Evolutionary conservation across 2,329 filamentous ascomycete genomes (phyloP).

Genomic region (Trichoderma sp.): DNA sequence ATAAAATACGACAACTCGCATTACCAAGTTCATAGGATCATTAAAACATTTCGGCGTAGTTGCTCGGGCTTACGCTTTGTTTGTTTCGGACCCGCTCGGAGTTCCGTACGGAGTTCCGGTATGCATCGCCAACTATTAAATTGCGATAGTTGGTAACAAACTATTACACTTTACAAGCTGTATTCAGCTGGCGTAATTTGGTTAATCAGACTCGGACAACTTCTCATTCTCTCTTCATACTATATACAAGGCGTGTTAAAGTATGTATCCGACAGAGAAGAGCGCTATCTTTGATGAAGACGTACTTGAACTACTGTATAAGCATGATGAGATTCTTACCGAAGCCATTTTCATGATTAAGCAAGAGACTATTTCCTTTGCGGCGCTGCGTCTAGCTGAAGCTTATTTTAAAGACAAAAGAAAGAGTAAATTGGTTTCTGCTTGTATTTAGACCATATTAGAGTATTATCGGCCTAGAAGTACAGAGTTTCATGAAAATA

Average conservation of each 20-base stretch:
- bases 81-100: slow-evolving; percentile 10
- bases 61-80: neutral
- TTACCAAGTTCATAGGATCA: neutral
- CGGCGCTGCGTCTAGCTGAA: neutral
- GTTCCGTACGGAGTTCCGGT: neutral
- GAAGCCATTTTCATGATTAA: neutral
- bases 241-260: neutral
- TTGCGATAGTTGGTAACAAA: neutral
- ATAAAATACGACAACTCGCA: neutral
- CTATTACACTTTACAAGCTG: neutral
- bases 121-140: neutral
- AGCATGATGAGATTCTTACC: no score
- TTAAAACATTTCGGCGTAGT: neutral
- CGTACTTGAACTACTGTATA: no score
- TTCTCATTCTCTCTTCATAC: neutral
- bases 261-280: neutral
- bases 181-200: neutral
- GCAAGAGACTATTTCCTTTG: neutral
- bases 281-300: neutral
- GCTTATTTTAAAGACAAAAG: neutral
- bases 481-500: no score
- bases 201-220: neutral
- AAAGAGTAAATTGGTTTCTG: neutral
- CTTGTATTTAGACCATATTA: neutral
- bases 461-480: neutral